phyloP scores from a whole-genome alignment of 176 grass and related monocot genomes.

The Avena eriantha region DNA sequence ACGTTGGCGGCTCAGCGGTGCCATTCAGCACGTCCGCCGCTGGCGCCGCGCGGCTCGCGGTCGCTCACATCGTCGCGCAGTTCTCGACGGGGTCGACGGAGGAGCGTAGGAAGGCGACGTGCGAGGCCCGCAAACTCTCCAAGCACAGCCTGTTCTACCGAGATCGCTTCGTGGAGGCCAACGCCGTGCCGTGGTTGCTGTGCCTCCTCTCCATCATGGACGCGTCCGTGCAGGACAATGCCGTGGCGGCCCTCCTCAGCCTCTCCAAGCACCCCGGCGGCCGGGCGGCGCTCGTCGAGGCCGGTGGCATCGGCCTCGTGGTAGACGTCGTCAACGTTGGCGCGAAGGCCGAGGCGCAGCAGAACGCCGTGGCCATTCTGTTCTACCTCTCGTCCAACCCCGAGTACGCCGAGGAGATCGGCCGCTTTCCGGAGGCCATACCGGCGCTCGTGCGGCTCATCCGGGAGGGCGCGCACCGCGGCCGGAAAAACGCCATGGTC shows the following conservation, averaged over 20 bases:
- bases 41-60: slow-evolving; percentile 50
- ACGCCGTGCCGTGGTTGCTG: slow-evolving; percentile 78
- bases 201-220: slow-evolving; percentile 69
- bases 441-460: slow-evolving; percentile 71
- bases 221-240: slow-evolving; percentile 69
- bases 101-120: slow-evolving; percentile 67
- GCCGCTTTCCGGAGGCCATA: slow-evolving; percentile 68
- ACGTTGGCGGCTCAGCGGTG: slow-evolving; percentile 22
- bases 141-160: slow-evolving; percentile 77
- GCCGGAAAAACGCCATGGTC: slow-evolving; percentile 72
- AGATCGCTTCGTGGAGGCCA: slow-evolving; percentile 60
- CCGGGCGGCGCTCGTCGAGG: slow-evolving; percentile 56
- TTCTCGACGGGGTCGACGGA: slow-evolving; percentile 46
- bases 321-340: slow-evolving; percentile 73
- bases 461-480: slow-evolving; percentile 52
- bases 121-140: slow-evolving; percentile 74
- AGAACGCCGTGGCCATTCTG: slow-evolving; percentile 81
- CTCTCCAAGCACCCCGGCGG: slow-evolving; percentile 79
- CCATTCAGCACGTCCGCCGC: slow-evolving; percentile 43
- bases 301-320: slow-evolving; percentile 68
- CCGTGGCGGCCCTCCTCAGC: slow-evolving; percentile 63
- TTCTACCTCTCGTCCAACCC: slow-evolving; percentile 77
- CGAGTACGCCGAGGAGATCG: slow-evolving; percentile 66
- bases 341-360: slow-evolving; percentile 52
- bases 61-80: slow-evolving; percentile 52